A percentile compares a stretch with the other conserved stretches of the same genome.
Evolutionary conservation across 345 rosid genomes (phyloP).

Genomic region (Eucalyptus cladocalyx): DNA sequence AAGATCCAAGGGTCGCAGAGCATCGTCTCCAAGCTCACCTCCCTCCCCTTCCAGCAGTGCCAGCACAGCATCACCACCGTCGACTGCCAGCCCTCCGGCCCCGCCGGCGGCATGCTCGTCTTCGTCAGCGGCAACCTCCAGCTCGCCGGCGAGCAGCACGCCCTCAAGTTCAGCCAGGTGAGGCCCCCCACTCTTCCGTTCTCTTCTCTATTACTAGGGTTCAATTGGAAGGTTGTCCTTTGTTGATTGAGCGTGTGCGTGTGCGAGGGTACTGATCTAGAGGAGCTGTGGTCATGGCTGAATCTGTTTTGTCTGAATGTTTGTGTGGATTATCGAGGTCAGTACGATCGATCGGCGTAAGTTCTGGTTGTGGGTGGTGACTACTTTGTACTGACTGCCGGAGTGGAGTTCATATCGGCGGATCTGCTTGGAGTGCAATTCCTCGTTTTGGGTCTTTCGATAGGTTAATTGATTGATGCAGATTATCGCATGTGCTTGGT

Average conservation of each 20-base stretch:
- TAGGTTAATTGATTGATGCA: neutral
- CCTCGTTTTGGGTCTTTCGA: neutral
- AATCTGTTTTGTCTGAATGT: neutral
- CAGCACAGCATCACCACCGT: slow-evolving; percentile 77
- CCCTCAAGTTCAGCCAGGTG: slow-evolving; percentile 97
- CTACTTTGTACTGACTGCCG: neutral
- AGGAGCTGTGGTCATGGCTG: neutral
- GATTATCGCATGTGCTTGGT: neutral
- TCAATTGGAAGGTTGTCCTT: neutral
- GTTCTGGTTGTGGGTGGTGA: neutral
- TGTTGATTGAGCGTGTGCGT: neutral
- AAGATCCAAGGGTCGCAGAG: slow-evolving; percentile 71
- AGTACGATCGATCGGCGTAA: neutral
- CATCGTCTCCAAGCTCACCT: slow-evolving; percentile 75
- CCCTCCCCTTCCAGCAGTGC: slow-evolving; percentile 93
- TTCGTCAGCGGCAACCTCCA: slow-evolving; percentile 89
- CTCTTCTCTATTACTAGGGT: neutral
- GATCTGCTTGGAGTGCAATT: neutral
- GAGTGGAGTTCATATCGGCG: neutral
- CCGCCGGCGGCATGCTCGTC: slow-evolving; percentile 81
- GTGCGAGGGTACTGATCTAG: neutral
- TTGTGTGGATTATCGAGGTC: neutral
- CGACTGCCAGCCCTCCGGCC: slow-evolving; percentile 98
- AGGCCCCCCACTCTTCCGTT: neutral
- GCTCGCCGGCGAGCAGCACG: slow-evolving; percentile 86